These are phyloP conservation scores for Forsythia suspensa DNA, from an alignment of 257 asterid species.

Conservation along the genomic window DNA sequence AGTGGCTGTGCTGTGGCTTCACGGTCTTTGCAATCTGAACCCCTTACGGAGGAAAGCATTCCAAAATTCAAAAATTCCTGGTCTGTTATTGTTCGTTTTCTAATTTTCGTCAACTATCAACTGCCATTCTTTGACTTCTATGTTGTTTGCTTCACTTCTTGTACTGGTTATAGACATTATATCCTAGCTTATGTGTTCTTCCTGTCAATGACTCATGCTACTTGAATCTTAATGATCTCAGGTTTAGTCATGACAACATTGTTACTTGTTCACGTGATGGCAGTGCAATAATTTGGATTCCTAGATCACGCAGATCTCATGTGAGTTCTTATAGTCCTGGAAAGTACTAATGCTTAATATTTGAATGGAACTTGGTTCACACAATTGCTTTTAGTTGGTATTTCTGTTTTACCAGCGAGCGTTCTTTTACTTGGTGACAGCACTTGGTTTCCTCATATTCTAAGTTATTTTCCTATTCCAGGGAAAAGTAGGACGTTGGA, in stretches of 20 bases:
- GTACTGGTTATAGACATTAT: conserved; percentile 13
- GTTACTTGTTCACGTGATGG: conserved; percentile 99
- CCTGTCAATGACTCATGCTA: conserved; percentile 26
- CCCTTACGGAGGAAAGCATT: conserved; percentile 57
- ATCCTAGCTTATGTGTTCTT: conserved; percentile 16
- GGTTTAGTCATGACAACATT: conserved; percentile 83
- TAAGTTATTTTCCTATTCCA: conserved; percentile 24
- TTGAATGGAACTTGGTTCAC: conserved; percentile 16
- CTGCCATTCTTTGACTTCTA: background rate
- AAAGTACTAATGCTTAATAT: conserved; percentile 10
- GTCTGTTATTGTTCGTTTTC: conserved; percentile 42
- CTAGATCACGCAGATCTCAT: conserved; percentile 78
- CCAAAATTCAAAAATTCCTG: conserved; percentile 86
- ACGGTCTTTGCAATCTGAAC: conserved; percentile 66
- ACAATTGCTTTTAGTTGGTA: conserved; percentile 12
- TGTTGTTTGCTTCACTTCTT: conserved; percentile 15
- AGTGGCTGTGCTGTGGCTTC: conserved; percentile 95
- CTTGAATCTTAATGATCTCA: conserved; percentile 34
- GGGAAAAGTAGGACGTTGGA: conserved; percentile 88
- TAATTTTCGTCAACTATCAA: conserved; percentile 10
- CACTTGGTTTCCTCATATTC: background rate
- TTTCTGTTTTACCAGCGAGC: background rate
- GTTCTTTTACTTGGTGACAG: conserved; percentile 12
- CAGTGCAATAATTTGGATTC: conserved; percentile 97
- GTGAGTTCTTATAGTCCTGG: conserved; percentile 51